phyloP scores from a whole-genome alignment of 2,329 filamentous ascomycete genomes.

The Ascosphaera pollenicola region DNA sequence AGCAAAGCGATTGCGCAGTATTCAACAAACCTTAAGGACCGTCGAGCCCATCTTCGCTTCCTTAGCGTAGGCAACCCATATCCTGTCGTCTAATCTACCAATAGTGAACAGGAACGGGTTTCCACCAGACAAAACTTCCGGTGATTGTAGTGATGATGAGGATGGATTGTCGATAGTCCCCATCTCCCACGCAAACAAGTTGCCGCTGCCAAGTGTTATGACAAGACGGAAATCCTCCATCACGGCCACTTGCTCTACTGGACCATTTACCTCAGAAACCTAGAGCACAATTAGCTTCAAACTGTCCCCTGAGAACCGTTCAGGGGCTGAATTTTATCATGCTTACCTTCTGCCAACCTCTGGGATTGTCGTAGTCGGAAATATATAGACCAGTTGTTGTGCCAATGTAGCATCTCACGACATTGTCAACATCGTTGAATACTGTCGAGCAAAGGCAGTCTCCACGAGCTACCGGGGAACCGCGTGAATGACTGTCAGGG shows the following conservation, averaged over 20 bases:
- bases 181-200: no score
- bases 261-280: no score
- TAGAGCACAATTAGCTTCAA: no score
- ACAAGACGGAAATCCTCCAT: conserved; percentile 55
- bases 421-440: conserved; percentile 61
- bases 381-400: conserved; percentile 90
- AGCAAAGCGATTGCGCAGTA: background rate
- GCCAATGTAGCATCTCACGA: conserved; percentile 75
- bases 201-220: no score
- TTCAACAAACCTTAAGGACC: conserved; percentile 44
- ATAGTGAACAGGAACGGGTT: conserved; percentile 58
- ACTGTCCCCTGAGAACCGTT: no score
- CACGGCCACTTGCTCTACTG: conserved; percentile 50
- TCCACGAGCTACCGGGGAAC: conserved; percentile 62
- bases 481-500: conserved; percentile 35
- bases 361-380: conserved; percentile 67
- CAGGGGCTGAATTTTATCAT: no score
- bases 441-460: conserved; percentile 83
- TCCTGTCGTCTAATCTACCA: conserved; percentile 90
- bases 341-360: conserved; percentile 73
- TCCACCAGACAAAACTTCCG: background rate
- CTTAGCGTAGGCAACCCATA: conserved; percentile 91
- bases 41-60: conserved; percentile 78
- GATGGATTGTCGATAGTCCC: no score
- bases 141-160: no score